A percentile compares a stretch with the other conserved stretches of the same genome.
Evolutionary conservation across 306 rosid genomes (phyloP).

Genomic region (Casuarina equisetifolia): DNA sequence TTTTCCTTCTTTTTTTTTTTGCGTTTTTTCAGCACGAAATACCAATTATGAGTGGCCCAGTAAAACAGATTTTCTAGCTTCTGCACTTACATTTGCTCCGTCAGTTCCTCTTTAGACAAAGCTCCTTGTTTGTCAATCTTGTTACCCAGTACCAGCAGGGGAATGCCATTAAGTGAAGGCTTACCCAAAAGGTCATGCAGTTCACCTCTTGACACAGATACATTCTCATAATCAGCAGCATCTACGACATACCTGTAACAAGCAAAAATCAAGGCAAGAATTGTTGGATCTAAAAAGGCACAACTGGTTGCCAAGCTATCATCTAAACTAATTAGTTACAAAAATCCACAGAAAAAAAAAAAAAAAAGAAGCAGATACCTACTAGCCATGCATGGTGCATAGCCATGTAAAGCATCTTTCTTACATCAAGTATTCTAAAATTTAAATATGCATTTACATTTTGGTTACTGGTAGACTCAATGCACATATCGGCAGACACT

Average conservation of each 20-base stretch:
- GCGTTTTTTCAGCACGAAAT: not conserved
- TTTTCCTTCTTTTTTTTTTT: not conserved
- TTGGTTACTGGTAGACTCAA: no score
- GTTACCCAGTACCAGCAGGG: slow-evolving; percentile 61
- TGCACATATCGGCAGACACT: no score
- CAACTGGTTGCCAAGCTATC: not conserved
- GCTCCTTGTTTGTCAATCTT: slow-evolving; percentile 65
- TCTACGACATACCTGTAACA: slow-evolving; percentile 65
- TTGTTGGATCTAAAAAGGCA: not conserved
- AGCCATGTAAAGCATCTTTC: not conserved
- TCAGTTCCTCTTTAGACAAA: slow-evolving; percentile 47
- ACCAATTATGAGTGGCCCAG: not conserved
- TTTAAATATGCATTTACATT: no score
- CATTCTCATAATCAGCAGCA: slow-evolving; percentile 59
- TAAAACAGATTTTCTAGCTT: slow-evolving; percentile 2
- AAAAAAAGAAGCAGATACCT: not conserved
- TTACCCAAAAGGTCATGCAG: slow-evolving; percentile 67
- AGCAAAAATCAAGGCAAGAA: slow-evolving; percentile 1
- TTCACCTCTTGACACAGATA: slow-evolving; percentile 53
- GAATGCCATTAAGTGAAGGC: slow-evolving; percentile 56
- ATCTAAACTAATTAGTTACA: not conserved
- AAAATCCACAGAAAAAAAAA: not conserved
- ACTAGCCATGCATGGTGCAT: no score
- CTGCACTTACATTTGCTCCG: slow-evolving; percentile 59
- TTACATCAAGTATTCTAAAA: no score